Percentiles rank a stretch among this genome's conserved stretches.
Conservation (phyloP, 2,329 filamentous ascomycete species). For the Apiospora saccharicola region DNA sequence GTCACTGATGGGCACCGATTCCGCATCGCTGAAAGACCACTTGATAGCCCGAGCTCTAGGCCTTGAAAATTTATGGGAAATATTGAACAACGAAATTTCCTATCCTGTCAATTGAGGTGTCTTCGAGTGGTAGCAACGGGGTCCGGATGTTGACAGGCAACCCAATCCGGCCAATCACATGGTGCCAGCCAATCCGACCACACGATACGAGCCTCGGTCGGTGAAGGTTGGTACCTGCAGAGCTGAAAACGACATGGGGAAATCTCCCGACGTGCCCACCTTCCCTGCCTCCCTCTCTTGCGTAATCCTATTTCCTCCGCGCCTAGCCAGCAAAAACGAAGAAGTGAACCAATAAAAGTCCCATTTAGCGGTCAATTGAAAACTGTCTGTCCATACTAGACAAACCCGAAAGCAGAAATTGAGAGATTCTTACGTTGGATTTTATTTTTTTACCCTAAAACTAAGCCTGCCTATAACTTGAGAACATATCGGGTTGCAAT, state of each 20-base stretch:
- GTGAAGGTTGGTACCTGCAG: constrained; percentile 7
- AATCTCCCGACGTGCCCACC: neutral
- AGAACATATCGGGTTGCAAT: neutral
- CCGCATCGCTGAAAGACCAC: neutral
- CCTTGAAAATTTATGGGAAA: neutral
- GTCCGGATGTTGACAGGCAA: neutral
- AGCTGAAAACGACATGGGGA: neutral
- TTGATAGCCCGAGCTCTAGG: neutral
- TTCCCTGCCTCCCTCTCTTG: neutral
- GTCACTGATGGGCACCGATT: neutral
- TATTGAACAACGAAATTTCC: neutral
- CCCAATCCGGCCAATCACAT: neutral
- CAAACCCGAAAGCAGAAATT: neutral
- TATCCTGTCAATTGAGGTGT: neutral
- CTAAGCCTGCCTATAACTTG: neutral
- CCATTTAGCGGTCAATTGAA: neutral
- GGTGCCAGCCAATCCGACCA: neutral
- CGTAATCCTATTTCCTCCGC: neutral
- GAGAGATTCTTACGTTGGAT: neutral
- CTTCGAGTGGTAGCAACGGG: no score
- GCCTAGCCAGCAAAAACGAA: neutral
- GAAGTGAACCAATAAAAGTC: neutral
- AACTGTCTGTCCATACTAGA: neutral
- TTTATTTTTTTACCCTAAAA: neutral
- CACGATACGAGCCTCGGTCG: neutral